Percentiles rank a stretch among this genome's conserved stretches.
These are phyloP conservation scores for Kappamyces sp. DNA, from an alignment of 192 early-diverging fungal genomes.

Conservation along the genomic window DNA sequence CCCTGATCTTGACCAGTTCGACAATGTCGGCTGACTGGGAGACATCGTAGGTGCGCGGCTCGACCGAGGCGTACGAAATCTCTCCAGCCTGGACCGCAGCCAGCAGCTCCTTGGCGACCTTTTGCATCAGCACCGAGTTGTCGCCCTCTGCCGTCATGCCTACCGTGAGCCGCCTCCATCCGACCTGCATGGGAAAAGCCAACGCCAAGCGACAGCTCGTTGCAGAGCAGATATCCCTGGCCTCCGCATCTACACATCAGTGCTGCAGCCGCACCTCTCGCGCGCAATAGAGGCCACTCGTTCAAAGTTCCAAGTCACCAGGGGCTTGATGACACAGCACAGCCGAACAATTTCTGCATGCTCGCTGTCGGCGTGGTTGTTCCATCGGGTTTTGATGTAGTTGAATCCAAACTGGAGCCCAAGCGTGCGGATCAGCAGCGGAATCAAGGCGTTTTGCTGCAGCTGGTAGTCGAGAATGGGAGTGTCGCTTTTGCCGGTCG, in stretches of 20 bases:
- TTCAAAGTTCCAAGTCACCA: constrained; percentile 69
- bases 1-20: constrained; percentile 32
- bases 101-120: constrained; percentile 70
- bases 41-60: constrained; percentile 35
- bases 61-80: constrained; percentile 5
- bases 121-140: constrained; percentile 70
- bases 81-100: constrained; percentile 42
- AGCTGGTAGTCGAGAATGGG: constrained; percentile 71
- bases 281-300: constrained; percentile 59
- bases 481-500: constrained; percentile 69
- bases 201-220: constrained; percentile 59
- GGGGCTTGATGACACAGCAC: constrained; percentile 73
- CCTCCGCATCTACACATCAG: background rate
- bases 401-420: constrained; percentile 71
- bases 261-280: constrained; percentile 68
- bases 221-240: constrained; percentile 59
- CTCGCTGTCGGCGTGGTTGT: constrained; percentile 31
- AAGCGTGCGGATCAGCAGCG: constrained; percentile 57
- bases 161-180: too few relatives aligned
- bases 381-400: constrained; percentile 67
- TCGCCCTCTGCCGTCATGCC: constrained; percentile 76
- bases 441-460: constrained; percentile 68
- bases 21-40: constrained; percentile 33
- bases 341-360: constrained; percentile 60
- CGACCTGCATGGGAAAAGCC: constrained; percentile 61